Evolutionary conservation across 1,284 basidiomycete genomes (phyloP).

Genomic region (Mycena sp.): DNA sequence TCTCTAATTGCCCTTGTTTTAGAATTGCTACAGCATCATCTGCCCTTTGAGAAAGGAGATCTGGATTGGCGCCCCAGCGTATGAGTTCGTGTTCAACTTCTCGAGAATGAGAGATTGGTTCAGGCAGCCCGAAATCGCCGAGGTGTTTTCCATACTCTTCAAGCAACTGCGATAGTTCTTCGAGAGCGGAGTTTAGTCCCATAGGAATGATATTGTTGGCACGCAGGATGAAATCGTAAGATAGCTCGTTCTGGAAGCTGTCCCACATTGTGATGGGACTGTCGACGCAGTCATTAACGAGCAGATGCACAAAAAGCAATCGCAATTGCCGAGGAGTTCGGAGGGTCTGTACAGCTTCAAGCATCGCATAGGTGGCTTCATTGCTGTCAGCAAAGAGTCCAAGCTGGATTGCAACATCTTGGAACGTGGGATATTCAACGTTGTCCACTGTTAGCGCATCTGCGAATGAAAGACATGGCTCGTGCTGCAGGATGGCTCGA

Average conservation of each 20-base stretch:
- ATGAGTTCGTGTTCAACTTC: too few relatives aligned
- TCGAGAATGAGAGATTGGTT: too few relatives aligned
- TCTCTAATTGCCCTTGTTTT: too few relatives aligned
- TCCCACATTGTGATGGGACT: slow-evolving; percentile 40
- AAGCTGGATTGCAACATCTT: slow-evolving; percentile 39
- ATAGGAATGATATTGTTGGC: slow-evolving; percentile 23
- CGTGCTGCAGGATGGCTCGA: slow-evolving; percentile 35
- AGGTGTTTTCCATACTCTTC: slow-evolving; percentile 32
- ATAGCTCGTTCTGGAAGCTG: slow-evolving; percentile 33
- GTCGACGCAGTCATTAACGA: slow-evolving; percentile 43
- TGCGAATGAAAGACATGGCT: slow-evolving; percentile 33
- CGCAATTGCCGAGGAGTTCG: slow-evolving; percentile 46
- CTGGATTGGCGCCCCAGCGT: too few relatives aligned
- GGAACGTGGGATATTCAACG: slow-evolving; percentile 30
- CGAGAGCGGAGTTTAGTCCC: slow-evolving; percentile 13
- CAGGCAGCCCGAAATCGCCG: too few relatives aligned
- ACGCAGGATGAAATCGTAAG: slow-evolving; percentile 37
- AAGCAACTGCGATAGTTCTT: slow-evolving; percentile 18
- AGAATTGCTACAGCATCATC: too few relatives aligned
- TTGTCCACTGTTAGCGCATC: slow-evolving; percentile 31
- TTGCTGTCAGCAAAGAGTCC: slow-evolving; percentile 40
- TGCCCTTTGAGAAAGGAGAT: too few relatives aligned
- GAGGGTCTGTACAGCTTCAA: slow-evolving; percentile 42
- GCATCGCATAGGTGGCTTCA: slow-evolving; percentile 41
- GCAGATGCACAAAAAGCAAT: slow-evolving; percentile 45